Base-by-base conservation (phyloP, 805 yeast species). In the Grigorovia jiainica region DNA sequence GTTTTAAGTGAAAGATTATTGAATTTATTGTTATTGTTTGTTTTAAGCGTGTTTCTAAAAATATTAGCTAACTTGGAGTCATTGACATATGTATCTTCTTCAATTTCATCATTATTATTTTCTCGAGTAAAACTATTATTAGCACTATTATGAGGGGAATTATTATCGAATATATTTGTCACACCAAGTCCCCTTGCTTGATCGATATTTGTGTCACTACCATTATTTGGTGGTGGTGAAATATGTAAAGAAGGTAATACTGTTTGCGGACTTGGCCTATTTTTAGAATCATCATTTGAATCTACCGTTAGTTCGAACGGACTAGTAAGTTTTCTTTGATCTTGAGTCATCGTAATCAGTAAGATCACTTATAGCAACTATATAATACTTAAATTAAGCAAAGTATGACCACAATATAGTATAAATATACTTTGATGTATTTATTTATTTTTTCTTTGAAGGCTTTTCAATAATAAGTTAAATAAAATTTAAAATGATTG, bases 261-360 rank as follows among this genome's bases (percentile, higher is more conserved):
- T 21, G 42, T 24, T 7, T 39, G 44, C 9, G 31, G 41, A 9
- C 20, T 33, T 37, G 21, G 34, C 13, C 31, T 35, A 20, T 38
- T 44, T 25, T 24, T 38, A 9, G 24, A 16, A 3, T 9, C 29
- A 20, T 35, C 45, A 2, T 8, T 10, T 1, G 34, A 20, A 3
- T 10, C 11, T n/a, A 30, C 20, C 19, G 27, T 34, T 8, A 49
- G 51, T 32, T 52, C 57, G 20, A 49, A 52, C 18, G 49, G 47
- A 4, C 47, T 49, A 2, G 58, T 52, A 9, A 53, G 40, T 17
- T 47, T 47, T 38, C 58, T 50, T 32, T 46, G 51, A 25, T 36
- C 35, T 34, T 33, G 38, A 18, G 41, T 48, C 57, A 51, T 51
- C n/a, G n/a, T n/a, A n/a, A n/a, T n/a, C n/a, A n/a, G n/a, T n/a